Evolutionary conservation across 2,329 filamentous ascomycete species (phyloP), one percentile per base, ranked within the genome.

Genomic region (Alternaria longipes): DNA sequence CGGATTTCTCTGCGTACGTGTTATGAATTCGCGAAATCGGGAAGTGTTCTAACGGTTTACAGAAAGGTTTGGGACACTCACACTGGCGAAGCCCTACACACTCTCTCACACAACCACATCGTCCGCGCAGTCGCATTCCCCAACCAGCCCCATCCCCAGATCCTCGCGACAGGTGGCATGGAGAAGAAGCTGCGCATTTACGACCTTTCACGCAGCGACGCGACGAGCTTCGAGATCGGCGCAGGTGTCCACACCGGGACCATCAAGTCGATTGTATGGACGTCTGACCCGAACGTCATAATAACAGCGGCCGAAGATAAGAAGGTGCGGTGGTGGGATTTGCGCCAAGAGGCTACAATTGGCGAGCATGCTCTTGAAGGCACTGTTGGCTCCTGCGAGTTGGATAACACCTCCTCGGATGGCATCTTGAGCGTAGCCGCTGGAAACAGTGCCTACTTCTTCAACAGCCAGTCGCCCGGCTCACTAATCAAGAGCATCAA

Each of bases 11-110:
- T 59, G 93, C 93, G 91, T 94, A 84, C 75, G 90, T 82, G 7
- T 3, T 3, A 14, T 8, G 1, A 24, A 3, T 11, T 20, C 4
- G 16, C 1, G 2, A 8, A 26, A 3, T 36, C 14, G 14, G 14
- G 0, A 14, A 16, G 4, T 2, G 44, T 44, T 68, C 75, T 83
- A 71, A 82, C 63, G 26, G 16, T 56, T 18, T 16, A 11, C 41
- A 96, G 93, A 50, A 97, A 96, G 80, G 90, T 99, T 54, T 99
- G 96, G 95, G 93, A 99, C 74, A 97, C 95, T 0, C 92, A 96
- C 74, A 95, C 92, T 1, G 96, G 96, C 71, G 94, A 97, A 81
- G 89, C 92, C 50, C 85, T 97, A 42, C 91, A 91, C 74, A 94
- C 92, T 4, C 86, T 99, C 36, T 89, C 94, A 75, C 95, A 99